Evolutionary conservation across 345 rosid genomes (phyloP).

Genomic region (Melaleuca alternifolia): DNA sequence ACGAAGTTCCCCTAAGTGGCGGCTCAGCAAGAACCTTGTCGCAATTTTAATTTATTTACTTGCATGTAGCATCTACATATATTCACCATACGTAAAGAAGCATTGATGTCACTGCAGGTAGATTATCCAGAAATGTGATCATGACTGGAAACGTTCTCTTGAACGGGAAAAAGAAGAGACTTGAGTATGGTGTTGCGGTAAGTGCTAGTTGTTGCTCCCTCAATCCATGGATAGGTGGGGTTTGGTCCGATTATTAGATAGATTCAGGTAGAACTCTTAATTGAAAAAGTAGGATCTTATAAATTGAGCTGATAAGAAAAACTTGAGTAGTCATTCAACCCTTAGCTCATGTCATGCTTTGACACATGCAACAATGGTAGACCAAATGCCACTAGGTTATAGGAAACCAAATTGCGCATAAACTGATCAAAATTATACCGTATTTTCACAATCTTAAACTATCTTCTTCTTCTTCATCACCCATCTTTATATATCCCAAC

Average conservation of each 20-base stretch:
- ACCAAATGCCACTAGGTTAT: not conserved
- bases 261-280: not conserved
- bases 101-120: slow-evolving; percentile 38
- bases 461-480: not conserved
- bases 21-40: not conserved
- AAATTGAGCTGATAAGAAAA: not conserved
- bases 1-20: not conserved
- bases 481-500: not conserved
- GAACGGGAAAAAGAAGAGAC: slow-evolving; percentile 74
- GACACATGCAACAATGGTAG: not conserved
- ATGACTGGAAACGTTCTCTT: slow-evolving; percentile 90
- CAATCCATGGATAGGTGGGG: not conserved
- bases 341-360: not conserved
- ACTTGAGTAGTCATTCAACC: not conserved
- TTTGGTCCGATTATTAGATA: not conserved
- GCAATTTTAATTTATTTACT: not conserved
- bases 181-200: slow-evolving; percentile 52
- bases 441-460: not conserved
- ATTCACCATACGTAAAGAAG: not conserved
- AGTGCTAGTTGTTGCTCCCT: slow-evolving; percentile 15
- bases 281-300: not conserved
- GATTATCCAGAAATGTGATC: slow-evolving; percentile 82
- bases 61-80: not conserved
- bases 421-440: not conserved
- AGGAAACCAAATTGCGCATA: not conserved